Evolutionary conservation across 2,329 filamentous ascomycete species (phyloP).

Genomic region (Apiospora saccharicola): DNA sequence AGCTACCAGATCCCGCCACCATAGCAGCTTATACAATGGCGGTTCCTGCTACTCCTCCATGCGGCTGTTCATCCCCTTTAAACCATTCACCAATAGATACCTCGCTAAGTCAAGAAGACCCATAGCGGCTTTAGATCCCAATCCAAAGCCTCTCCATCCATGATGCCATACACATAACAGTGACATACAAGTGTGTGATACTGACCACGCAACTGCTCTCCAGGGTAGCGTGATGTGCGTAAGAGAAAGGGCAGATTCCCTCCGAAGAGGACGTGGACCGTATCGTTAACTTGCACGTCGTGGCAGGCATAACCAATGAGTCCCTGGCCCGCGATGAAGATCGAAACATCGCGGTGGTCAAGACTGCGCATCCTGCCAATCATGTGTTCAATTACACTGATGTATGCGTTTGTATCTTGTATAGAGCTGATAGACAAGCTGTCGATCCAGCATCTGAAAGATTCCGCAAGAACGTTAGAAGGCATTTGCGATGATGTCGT

Average conservation of each 20-base stretch:
- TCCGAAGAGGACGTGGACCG: neutral
- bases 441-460: neutral
- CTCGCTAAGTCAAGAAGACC: neutral
- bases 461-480: neutral
- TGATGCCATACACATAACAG: conserved; percentile 26
- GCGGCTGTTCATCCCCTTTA: neutral
- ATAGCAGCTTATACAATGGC: neutral
- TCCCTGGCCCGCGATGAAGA: neutral
- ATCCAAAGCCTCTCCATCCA: conserved; percentile 26
- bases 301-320: neutral
- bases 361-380: neutral
- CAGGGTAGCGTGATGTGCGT: neutral
- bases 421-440: neutral
- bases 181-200: conserved; percentile 22
- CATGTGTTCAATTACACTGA: neutral
- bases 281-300: neutral
- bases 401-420: neutral
- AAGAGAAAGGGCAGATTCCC: neutral
- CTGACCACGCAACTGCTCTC: neutral
- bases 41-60: neutral
- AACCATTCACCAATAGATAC: too few species aligned
- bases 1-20: neutral
- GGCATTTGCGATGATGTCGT: neutral
- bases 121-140: neutral
- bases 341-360: neutral